A percentile compares a stretch with the other conserved stretches of the same genome.
phyloP scores from a whole-genome alignment of 1,139 yeast genomes.

The Pichia sp. region DNA sequence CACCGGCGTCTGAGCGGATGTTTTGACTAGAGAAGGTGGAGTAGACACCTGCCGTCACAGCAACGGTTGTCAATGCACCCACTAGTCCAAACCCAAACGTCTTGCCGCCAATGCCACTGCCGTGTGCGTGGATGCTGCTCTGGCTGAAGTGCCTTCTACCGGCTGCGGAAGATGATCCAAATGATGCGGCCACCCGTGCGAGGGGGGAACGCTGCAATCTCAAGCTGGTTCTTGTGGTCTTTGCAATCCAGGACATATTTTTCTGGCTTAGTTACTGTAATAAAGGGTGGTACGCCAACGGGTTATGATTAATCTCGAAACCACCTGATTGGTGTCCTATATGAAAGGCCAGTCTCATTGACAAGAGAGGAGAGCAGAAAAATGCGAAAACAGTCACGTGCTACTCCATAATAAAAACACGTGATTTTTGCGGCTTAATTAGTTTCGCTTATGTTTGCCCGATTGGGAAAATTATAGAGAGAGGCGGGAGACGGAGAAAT shows the following conservation, averaged over 20 bases:
- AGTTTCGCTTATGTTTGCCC: neutral
- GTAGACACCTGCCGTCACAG: neutral
- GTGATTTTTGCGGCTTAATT: neutral
- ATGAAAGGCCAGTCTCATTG: neutral
- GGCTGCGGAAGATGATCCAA: neutral
- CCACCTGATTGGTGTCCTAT: no score
- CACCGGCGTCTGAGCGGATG: conserved; percentile 4
- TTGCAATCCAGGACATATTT: conserved; percentile 5
- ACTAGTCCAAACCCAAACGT: neutral
- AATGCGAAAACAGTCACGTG: neutral
- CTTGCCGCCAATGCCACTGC: neutral
- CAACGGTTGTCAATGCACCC: neutral
- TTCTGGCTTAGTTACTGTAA: no score
- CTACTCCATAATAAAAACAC: no score
- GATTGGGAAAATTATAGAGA: neutral
- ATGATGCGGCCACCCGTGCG: no score
- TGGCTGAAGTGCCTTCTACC: neutral
- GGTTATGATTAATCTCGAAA: no score
- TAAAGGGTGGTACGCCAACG: no score
- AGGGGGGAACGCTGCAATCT: no score
- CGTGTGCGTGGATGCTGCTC: neutral
- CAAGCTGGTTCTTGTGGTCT: conserved; percentile 2
- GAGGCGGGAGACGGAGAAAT: neutral
- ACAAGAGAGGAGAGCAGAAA: neutral
- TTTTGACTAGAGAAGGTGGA: neutral